These are phyloP conservation scores for Wakefieldia striispora DNA, from an alignment of 768 basidiomycete species.

Conservation along the genomic window DNA sequence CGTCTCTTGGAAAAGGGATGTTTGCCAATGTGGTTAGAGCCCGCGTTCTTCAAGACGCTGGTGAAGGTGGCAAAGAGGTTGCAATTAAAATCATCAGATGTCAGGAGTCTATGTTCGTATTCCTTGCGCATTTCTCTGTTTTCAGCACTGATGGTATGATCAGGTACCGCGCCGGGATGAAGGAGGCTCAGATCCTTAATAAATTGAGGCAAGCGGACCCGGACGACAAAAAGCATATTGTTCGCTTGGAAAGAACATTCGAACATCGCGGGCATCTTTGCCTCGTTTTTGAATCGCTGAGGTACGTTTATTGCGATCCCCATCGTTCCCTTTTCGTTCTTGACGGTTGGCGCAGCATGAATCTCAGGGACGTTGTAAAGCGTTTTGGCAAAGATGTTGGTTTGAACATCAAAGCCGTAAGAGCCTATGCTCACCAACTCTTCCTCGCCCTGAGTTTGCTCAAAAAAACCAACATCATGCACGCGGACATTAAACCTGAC, in stretches of 20 bases:
- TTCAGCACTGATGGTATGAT: conserved; percentile 5
- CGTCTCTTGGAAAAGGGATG: conserved; percentile 97
- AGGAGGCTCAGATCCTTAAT: conserved; percentile 87
- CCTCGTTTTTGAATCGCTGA: conserved; percentile 91
- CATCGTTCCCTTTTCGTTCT: conserved; percentile 8
- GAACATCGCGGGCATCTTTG: conserved; percentile 97
- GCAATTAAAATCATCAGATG: conserved; percentile 96
- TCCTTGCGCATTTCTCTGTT: conserved; percentile 1
- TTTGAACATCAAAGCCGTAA: conserved; percentile 92
- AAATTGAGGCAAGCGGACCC: conserved; percentile 88
- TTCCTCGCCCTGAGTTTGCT: conserved; percentile 84
- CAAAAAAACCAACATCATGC: conserved; percentile 90
- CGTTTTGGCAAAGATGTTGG: conserved; percentile 98
- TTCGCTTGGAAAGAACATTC: conserved; percentile 91
- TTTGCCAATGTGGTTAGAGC: conserved; percentile 96
- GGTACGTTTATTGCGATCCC: conserved; percentile 45
- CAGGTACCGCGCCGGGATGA: conserved; percentile 93
- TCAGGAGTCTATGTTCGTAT: conserved; percentile 92
- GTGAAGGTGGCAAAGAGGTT: conserved; percentile 67
- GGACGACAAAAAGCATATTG: conserved; percentile 95
- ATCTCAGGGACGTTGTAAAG: conserved; percentile 95
- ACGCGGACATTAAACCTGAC: conserved; percentile 98
- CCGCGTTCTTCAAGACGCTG: conserved; percentile 66
- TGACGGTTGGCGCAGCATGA: conserved; percentile 65
- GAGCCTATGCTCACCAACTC: conserved; percentile 97